These are phyloP conservation scores for Puccinia coronata DNA, from an alignment of 1,284 basidiomycete genomes.

Conservation along the genomic window DNA sequence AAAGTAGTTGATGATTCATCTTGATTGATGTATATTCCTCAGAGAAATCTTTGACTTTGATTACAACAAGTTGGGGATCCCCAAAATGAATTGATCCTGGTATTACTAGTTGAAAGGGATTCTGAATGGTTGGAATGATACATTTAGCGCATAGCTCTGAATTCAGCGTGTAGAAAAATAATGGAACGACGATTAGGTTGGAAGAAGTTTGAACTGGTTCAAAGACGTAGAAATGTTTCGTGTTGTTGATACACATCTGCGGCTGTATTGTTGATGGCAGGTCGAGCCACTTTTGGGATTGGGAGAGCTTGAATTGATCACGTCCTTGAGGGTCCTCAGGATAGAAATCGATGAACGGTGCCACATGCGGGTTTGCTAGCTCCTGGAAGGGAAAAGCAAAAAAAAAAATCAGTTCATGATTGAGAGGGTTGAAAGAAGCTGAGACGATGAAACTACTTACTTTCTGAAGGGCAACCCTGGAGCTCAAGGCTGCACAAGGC, in stretches of 20 bases:
- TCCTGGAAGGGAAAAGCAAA: neutral
- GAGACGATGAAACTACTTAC: neutral
- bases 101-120: neutral
- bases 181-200: neutral
- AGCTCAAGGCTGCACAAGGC: neutral
- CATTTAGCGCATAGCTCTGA: neutral
- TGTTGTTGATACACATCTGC: slow-evolving; percentile 18
- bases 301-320: neutral
- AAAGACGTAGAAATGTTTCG: slow-evolving; percentile 16
- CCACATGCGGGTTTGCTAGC: neutral
- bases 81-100: neutral
- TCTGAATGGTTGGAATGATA: neutral
- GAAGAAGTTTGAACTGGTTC: neutral
- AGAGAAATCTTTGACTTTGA: neutral
- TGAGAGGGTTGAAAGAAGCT: no score
- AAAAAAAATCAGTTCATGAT: no score
- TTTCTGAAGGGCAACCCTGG: neutral
- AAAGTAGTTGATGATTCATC: neutral
- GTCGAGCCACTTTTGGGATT: slow-evolving; percentile 26
- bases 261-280: neutral
- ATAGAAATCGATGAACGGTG: neutral
- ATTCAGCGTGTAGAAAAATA: neutral
- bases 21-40: neutral
- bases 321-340: neutral
- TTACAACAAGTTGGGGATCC: neutral